phyloP scores from a whole-genome alignment of 2,329 filamentous ascomycete genomes.

The Alternaria ventricosa region DNA sequence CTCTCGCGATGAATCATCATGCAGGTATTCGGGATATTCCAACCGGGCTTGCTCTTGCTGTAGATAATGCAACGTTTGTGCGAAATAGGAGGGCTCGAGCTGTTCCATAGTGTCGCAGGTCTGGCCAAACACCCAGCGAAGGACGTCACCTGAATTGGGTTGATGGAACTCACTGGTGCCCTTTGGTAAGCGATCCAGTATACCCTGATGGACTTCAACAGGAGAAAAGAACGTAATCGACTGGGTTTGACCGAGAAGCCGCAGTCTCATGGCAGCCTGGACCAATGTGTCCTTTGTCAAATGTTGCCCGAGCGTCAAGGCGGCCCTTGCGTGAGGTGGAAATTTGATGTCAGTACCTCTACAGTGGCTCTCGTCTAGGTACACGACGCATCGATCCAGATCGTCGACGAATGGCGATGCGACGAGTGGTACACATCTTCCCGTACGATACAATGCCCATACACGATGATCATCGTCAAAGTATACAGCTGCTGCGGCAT shows the following conservation, averaged over 20 bases:
- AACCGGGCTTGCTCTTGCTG: constrained; percentile 59
- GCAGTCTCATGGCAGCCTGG: constrained; percentile 71
- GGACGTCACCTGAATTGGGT: constrained; percentile 59
- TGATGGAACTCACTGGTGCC: neutral
- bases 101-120: constrained; percentile 67
- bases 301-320: constrained; percentile 62
- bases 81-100: constrained; percentile 63
- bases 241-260: constrained; percentile 65
- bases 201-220: constrained; percentile 67
- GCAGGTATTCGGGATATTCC: constrained; percentile 53
- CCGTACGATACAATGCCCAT: constrained; percentile 53
- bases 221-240: constrained; percentile 62
- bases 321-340: constrained; percentile 55
- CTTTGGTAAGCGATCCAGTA: constrained; percentile 49
- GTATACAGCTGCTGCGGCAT: constrained; percentile 60
- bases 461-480: constrained; percentile 58
- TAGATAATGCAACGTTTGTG: constrained; percentile 68
- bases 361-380: constrained; percentile 67
- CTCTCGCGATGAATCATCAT: constrained; percentile 33
- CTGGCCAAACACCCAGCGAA: constrained; percentile 69
- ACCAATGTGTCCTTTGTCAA: constrained; percentile 68
- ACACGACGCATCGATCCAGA: constrained; percentile 62
- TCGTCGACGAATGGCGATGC: constrained; percentile 63
- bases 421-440: constrained; percentile 53
- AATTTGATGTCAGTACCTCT: constrained; percentile 67